phyloP scores from a whole-genome alignment of 2,329 filamentous ascomycete species.

The Fusarium tanahbumbuense region DNA sequence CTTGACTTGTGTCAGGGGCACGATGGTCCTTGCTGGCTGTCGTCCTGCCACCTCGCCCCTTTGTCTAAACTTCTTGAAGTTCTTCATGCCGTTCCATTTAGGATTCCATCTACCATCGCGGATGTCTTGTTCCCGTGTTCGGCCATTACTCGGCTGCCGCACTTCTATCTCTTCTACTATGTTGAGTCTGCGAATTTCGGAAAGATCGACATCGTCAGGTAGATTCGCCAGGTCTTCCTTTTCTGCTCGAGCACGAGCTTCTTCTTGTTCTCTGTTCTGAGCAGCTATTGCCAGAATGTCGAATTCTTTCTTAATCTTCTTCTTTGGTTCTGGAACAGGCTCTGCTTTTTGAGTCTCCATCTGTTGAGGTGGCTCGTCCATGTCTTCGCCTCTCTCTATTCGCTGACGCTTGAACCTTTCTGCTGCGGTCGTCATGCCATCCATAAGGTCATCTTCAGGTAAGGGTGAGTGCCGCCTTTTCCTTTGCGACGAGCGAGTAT shows the following conservation, averaged over 20 bases:
- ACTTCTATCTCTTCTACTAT: conserved; percentile 83
- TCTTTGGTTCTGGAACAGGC: conserved; percentile 51
- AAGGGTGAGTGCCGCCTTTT: conserved; percentile 61
- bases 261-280: conserved; percentile 71
- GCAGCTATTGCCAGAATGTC: conserved; percentile 77
- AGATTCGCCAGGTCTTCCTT: conserved; percentile 63
- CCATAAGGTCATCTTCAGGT: conserved; percentile 69
- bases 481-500: conserved; percentile 49
- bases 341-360: conserved; percentile 38
- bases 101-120: conserved; percentile 79
- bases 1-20: conserved; percentile 77
- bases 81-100: conserved; percentile 92
- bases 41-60: conserved; percentile 63
- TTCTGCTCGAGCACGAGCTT: conserved; percentile 69
- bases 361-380: conserved; percentile 48
- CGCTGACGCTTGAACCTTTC: conserved; percentile 83
- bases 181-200: conserved; percentile 77
- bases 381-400: conserved; percentile 67
- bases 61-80: conserved; percentile 89
- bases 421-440: conserved; percentile 79
- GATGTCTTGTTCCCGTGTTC: conserved; percentile 61
- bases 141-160: conserved; percentile 50
- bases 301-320: conserved; percentile 68
- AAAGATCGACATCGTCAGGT: conserved; percentile 75
- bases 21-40: conserved; percentile 66